Evolutionary conservation across 139 green algal genomes (phyloP).

Genomic region (Chlamydomonas sp.): DNA sequence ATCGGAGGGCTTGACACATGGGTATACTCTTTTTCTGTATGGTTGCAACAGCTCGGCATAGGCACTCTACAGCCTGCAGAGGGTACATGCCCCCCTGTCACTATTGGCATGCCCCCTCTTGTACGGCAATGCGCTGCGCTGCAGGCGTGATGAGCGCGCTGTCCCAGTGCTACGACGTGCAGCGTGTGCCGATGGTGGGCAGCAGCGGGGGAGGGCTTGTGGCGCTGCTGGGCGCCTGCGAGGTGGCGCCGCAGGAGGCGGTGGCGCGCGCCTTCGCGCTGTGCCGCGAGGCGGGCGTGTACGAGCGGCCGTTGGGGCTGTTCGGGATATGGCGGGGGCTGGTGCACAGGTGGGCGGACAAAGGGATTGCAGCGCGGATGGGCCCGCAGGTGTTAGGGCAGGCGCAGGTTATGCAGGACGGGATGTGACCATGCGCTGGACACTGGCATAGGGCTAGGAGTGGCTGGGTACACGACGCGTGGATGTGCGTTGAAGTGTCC

Average conservation of each 20-base stretch:
- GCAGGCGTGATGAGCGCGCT: conserved; percentile 21
- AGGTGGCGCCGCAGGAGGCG: neutral
- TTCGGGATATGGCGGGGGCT: conserved; percentile 19
- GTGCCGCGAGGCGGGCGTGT: conserved; percentile 21
- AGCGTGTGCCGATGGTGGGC: neutral
- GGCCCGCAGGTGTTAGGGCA: neutral
- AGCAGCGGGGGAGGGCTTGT: conserved; percentile 27
- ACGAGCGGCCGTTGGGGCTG: conserved; percentile 20
- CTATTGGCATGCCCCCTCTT: too few relatives aligned
- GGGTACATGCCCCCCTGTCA: too few relatives aligned
- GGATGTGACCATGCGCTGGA: too few relatives aligned
- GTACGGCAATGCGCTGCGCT: neutral
- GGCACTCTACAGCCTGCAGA: too few relatives aligned
- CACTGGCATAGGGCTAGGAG: too few relatives aligned
- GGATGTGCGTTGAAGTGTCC: too few relatives aligned
- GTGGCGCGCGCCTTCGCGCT: conserved; percentile 10
- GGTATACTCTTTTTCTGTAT: too few relatives aligned
- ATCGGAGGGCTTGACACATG: too few relatives aligned
- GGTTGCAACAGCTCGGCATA: too few relatives aligned
- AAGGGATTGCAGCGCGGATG: neutral
- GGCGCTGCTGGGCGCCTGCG: conserved; percentile 20
- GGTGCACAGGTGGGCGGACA: conserved; percentile 16
- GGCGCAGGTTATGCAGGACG: too few relatives aligned
- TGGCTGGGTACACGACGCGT: too few relatives aligned
- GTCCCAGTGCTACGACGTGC: conserved; percentile 3